Conservation (phyloP, 169 alveolate genomes). For the Neospora caninum region DNA sequence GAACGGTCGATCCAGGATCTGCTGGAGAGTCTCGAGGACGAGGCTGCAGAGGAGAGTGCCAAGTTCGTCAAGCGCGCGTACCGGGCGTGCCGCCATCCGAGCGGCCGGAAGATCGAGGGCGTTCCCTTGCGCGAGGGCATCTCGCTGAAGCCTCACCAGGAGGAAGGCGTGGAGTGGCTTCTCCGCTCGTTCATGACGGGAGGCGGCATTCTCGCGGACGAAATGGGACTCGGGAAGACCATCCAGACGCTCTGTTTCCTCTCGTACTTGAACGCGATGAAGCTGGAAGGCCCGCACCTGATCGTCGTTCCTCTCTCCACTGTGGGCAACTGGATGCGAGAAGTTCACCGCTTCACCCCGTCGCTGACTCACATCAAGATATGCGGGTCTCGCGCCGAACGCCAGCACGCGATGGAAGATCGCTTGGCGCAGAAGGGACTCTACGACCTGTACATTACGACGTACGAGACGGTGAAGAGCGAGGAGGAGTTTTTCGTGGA, state of each 20-base stretch:
- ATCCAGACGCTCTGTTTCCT: slow-evolving; percentile 90
- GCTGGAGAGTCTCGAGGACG: slow-evolving; percentile 60
- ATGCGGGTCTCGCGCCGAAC: slow-evolving; percentile 88
- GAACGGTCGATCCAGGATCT: slow-evolving; percentile 53
- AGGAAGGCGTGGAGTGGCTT: slow-evolving; percentile 91
- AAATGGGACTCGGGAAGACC: slow-evolving; percentile 94
- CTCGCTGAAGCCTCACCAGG: slow-evolving; percentile 88
- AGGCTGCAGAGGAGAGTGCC: slow-evolving; percentile 56
- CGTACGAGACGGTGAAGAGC: slow-evolving; percentile 92
- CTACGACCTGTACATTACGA: slow-evolving; percentile 89
- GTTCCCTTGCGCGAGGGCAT: slow-evolving; percentile 80
- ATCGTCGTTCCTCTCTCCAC: slow-evolving; percentile 95
- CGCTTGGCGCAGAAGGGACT: slow-evolving; percentile 80
- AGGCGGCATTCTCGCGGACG: slow-evolving; percentile 92
- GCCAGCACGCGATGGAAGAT: slow-evolving; percentile 85
- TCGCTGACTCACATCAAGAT: slow-evolving; percentile 86
- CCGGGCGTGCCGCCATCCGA: slow-evolving; percentile 79
- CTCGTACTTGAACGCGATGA: slow-evolving; percentile 81
- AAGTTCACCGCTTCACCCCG: slow-evolving; percentile 89
- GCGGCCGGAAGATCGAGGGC: slow-evolving; percentile 68
- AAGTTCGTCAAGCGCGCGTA: slow-evolving; percentile 72
- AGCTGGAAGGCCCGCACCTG: slow-evolving; percentile 92
- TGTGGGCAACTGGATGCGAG: slow-evolving; percentile 96
- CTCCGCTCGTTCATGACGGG: slow-evolving; percentile 84
- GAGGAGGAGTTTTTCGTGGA: slow-evolving; percentile 90